A percentile compares a stretch with the other conserved stretches of the same genome.
These are phyloP conservation scores for Castanea sativa DNA, from an alignment of 306 rosid species.

Conservation along the genomic window DNA sequence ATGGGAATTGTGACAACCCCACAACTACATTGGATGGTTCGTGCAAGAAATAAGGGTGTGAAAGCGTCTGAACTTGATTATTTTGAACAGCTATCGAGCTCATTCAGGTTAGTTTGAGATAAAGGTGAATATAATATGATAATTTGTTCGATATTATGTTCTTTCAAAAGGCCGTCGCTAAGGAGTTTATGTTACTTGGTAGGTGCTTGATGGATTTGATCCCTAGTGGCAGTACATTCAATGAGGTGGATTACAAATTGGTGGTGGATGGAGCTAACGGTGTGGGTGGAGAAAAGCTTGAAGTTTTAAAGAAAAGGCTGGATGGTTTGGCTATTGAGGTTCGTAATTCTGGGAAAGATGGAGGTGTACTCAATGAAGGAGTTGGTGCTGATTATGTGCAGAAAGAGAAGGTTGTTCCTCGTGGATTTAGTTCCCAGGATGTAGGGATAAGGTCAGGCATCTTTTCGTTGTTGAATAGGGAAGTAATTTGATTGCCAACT, in stretches of 20 bases:
- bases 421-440: conserved; percentile 61
- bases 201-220: conserved; percentile 86
- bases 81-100: conserved; percentile 64
- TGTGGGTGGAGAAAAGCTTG: conserved; percentile 82
- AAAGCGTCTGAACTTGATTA: conserved; percentile 66
- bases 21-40: conserved; percentile 94
- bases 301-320: conserved; percentile 46
- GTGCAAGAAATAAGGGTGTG: conserved; percentile 56
- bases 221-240: conserved; percentile 38
- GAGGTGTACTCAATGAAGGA: conserved; percentile 83
- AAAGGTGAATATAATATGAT: not conserved
- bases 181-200: conserved; percentile 43
- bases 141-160: conserved; percentile 8
- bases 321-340: conserved; percentile 58
- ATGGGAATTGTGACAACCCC: conserved; percentile 91
- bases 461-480: conserved; percentile 17
- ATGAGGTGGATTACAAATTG: conserved; percentile 39
- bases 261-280: conserved; percentile 94
- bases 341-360: conserved; percentile 70
- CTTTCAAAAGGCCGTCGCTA: conserved; percentile 16
- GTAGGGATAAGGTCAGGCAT: conserved; percentile 69
- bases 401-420: conserved; percentile 85
- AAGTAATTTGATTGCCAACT: conserved; percentile 5
- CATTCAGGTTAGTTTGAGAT: conserved; percentile 64
- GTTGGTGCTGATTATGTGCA: conserved; percentile 99